Percentiles rank a stretch among this genome's conserved stretches.
Conservation (phyloP, 176 grass and related monocot genomes). For the Oryza brachyantha region DNA sequence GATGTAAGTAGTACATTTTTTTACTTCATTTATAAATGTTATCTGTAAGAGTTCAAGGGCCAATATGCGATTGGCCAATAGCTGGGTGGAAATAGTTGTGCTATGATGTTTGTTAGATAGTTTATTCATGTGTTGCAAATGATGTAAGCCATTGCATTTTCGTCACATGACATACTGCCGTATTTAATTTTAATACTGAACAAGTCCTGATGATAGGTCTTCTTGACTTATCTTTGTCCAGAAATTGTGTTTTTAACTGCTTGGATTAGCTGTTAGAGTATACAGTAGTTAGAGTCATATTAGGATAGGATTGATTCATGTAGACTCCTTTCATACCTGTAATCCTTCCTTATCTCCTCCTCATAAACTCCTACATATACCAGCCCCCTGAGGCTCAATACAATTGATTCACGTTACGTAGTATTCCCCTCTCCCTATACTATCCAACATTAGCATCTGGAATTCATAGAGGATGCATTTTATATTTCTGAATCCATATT, state of each 20-base stretch:
- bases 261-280: neutral
- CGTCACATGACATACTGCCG: neutral
- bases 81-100: neutral
- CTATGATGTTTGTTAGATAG: neutral
- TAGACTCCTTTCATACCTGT: too few species aligned
- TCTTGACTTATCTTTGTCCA: neutral
- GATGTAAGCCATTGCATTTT: neutral
- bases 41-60: neutral
- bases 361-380: too few species aligned
- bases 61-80: neutral
- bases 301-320: too few species aligned
- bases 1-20: constrained; percentile 25
- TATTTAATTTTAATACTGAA: neutral
- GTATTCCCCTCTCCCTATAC: too few species aligned
- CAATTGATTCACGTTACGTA: too few species aligned
- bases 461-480: neutral
- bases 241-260: neutral
- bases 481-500: neutral
- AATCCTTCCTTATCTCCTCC: too few species aligned
- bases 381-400: too few species aligned
- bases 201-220: neutral
- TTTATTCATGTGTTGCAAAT: neutral
- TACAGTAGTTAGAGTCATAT: too few species aligned
- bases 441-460: neutral
- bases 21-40: neutral